These are phyloP conservation scores for Leccinum ponderosum DNA, from an alignment of 1,284 basidiomycete species.

Conservation along the genomic window DNA sequence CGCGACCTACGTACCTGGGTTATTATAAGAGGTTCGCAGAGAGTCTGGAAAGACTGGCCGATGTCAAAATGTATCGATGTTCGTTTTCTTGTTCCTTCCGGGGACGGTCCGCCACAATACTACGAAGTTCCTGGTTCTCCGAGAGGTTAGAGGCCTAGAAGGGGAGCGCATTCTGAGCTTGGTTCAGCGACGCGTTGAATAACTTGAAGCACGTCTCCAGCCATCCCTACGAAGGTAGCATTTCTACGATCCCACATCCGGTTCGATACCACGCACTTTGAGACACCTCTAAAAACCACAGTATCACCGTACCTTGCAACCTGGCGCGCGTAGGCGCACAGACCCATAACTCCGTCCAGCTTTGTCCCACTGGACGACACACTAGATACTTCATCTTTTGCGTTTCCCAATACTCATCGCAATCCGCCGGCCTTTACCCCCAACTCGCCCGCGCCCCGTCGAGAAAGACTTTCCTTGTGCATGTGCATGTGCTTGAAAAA, in stretches of 20 bases:
- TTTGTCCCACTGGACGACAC: too few species aligned
- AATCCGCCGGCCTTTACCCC: too few species aligned
- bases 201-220: not conserved
- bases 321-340: too few species aligned
- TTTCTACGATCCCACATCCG: not conserved
- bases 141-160: not conserved
- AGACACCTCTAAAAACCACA: too few species aligned
- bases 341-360: too few species aligned
- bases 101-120: not conserved
- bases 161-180: not conserved
- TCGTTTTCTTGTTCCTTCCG: not conserved
- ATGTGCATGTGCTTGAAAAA: too few species aligned
- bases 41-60: not conserved
- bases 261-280: not conserved
- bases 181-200: not conserved
- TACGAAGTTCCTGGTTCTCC: not conserved
- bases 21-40: not conserved
- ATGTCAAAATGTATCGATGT: not conserved
- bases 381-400: too few species aligned
- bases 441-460: too few species aligned
- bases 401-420: too few species aligned
- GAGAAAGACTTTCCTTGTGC: too few species aligned
- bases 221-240: not conserved
- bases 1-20: not conserved
- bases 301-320: too few species aligned